Evolutionary conservation across 2,329 filamentous ascomycete genomes (phyloP), one percentile per base, ranked within the genome.

Genomic region (Beauveria caledonica): DNA sequence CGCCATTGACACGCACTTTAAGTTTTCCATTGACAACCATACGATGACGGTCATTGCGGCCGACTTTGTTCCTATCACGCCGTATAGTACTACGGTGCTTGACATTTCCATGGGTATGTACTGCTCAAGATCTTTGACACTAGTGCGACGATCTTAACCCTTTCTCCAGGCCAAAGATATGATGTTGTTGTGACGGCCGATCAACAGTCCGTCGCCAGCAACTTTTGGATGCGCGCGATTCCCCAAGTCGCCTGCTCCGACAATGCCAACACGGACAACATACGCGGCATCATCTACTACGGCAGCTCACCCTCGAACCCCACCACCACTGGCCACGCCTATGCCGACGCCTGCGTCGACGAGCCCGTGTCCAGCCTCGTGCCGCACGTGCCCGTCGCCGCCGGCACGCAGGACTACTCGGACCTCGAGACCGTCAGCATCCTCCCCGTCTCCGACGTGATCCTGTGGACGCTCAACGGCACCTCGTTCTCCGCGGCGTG

Each of bases 11-110:
- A 74, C 71, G 0, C 71, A 74, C 63, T 77, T 76, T 68, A 75
- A 76, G 62, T 83, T 83, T 64, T 74, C 73, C 39, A 81, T 84
- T 61, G 81, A 84, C 68, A 77, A 80, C 55, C 85, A 87, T 68
- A 77, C 67, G 0, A 68, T 87, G 64, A 80, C 74, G 0, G 82
- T 87, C 40, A 83, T 87, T 44, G 75, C 78, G 0, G 73, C 71
- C n/a, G 85, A 86, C 62, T 71, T 86, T 4, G 80, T 86, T 0
- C 81, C 84, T 2, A 76, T 87, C 25, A 66, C 74, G 25, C 84
- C 84, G 0, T 87, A 80, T 62, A 70, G 71, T 0, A 78, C 82
- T 0, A 73, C 75, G 0, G 57, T 77, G n/a, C 69, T 86, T n/a
- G 77, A 72, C 25, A 72, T 86, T 11, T 76, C 71, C 27, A 77